Evolutionary conservation across 1,284 basidiomycete species (phyloP).

Genomic region (Trichosporon ovoides): DNA sequence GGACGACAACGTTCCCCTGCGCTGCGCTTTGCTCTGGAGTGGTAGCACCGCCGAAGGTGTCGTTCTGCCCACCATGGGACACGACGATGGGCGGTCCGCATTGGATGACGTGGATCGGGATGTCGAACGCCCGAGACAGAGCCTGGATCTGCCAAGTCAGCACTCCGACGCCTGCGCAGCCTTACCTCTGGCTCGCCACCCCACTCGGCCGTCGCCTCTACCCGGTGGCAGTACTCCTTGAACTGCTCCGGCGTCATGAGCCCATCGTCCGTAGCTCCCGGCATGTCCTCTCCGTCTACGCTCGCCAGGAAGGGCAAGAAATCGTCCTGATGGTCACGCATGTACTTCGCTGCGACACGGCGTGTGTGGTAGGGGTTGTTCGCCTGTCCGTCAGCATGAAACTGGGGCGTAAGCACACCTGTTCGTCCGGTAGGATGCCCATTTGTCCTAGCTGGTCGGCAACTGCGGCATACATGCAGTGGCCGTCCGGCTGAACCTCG

Average conservation of each 20-base stretch:
- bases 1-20: slow-evolving; percentile 55
- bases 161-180: slow-evolving; percentile 6
- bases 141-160: slow-evolving; percentile 63
- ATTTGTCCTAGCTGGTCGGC: slow-evolving; percentile 63
- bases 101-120: slow-evolving; percentile 91
- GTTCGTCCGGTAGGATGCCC: slow-evolving; percentile 30
- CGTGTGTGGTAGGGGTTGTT: slow-evolving; percentile 53
- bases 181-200: slow-evolving; percentile 87
- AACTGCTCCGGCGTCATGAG: slow-evolving; percentile 69
- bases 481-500: slow-evolving; percentile 90
- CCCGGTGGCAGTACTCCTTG: slow-evolving; percentile 68
- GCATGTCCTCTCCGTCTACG: slow-evolving; percentile 66
- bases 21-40: slow-evolving; percentile 44
- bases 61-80: slow-evolving; percentile 57
- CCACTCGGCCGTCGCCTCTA: slow-evolving; percentile 84
- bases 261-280: slow-evolving; percentile 62
- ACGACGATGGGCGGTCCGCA: slow-evolving; percentile 74
- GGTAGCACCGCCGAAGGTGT: slow-evolving; percentile 41
- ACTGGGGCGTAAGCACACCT: slow-evolving; percentile 23
- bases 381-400: slow-evolving; percentile 20
- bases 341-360: slow-evolving; percentile 70
- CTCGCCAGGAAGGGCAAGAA: slow-evolving; percentile 92
- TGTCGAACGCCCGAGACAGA: slow-evolving; percentile 70
- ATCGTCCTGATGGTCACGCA: slow-evolving; percentile 76
- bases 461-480: slow-evolving; percentile 88